Percentiles rank a stretch among this genome's conserved stretches.
phyloP scores from a whole-genome alignment of 768 basidiomycete genomes.

The Hypsizygus marmoreus region DNA sequence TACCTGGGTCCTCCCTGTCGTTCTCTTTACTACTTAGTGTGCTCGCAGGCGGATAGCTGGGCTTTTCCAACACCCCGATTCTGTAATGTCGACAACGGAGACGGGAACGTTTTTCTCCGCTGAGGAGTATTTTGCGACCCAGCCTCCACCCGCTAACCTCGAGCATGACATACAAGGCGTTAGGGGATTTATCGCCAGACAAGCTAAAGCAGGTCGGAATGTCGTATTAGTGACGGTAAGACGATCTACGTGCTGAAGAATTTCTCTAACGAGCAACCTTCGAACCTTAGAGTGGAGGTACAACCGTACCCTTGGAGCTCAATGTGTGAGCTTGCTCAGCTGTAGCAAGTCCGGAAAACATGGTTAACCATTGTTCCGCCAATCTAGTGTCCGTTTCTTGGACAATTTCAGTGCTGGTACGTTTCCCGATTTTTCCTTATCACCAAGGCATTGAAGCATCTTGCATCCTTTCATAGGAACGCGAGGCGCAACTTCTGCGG shows the following conservation, averaged over 20 bases:
- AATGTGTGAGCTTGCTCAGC: slow-evolving; percentile 81
- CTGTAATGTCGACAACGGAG: slow-evolving; percentile 8
- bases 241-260: slow-evolving; percentile 12
- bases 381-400: slow-evolving; percentile 87
- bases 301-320: slow-evolving; percentile 96
- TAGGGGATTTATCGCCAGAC: slow-evolving; percentile 68
- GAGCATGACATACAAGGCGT: slow-evolving; percentile 67
- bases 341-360: slow-evolving; percentile 20
- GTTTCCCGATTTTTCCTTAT: slow-evolving; percentile 24
- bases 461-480: slow-evolving; percentile 59
- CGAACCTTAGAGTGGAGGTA: slow-evolving; percentile 84
- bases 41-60: slow-evolving; percentile 3
- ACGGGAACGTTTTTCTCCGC: slow-evolving; percentile 69
- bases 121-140: slow-evolving; percentile 88
- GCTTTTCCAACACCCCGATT: background rate
- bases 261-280: slow-evolving; percentile 10
- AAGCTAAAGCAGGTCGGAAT: slow-evolving; percentile 62
- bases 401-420: slow-evolving; percentile 98
- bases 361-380: slow-evolving; percentile 21
- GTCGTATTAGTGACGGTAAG: slow-evolving; percentile 95
- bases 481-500: slow-evolving; percentile 94
- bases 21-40: slow-evolving; percentile 1
- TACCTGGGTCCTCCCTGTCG: slow-evolving; percentile 4
- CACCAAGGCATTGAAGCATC: too few species aligned
- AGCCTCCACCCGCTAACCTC: slow-evolving; percentile 74